Conservation (phyloP, 495 filamentous ascomycete species). For the Lophiostoma macrostomum region DNA sequence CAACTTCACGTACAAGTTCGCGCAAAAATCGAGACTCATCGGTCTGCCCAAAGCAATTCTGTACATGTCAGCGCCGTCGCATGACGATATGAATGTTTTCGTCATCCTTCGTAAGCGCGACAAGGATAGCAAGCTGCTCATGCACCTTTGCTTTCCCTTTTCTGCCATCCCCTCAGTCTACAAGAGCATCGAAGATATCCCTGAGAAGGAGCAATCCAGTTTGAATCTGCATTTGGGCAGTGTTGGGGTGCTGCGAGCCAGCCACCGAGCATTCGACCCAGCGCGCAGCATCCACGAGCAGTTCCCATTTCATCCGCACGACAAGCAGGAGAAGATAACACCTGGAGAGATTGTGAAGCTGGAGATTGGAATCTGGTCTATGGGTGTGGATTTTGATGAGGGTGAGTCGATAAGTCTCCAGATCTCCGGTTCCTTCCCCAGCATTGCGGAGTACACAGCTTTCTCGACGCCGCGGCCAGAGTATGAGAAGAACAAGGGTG, state of each 20-base stretch:
- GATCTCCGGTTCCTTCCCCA: conserved; percentile 42
- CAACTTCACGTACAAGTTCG: conserved; percentile 41
- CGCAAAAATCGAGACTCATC: conserved; percentile 34
- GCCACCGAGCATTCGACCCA: conserved; percentile 38
- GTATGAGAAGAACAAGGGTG: conserved; percentile 40
- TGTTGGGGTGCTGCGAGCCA: conserved; percentile 41
- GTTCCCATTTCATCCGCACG: conserved; percentile 42
- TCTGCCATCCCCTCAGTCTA: conserved; percentile 35
- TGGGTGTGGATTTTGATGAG: conserved; percentile 4
- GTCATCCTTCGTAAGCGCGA: conserved; percentile 44
- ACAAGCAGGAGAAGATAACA: conserved; percentile 39
- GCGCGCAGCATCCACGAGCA: conserved; percentile 35
- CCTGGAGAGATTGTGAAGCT: conserved; percentile 34
- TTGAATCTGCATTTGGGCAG: conserved; percentile 36
- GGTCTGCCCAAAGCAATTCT: conserved; percentile 43
- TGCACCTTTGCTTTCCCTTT: conserved; percentile 40
- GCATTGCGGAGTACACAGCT: conserved; percentile 40
- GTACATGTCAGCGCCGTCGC: conserved; percentile 43
- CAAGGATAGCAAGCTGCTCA: conserved; percentile 38
- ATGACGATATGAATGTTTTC: conserved; percentile 45
- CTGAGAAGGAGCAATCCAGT: conserved; percentile 23
- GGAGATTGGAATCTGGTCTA: conserved; percentile 11
- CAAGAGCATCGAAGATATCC: conserved; percentile 41
- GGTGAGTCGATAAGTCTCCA: conserved; percentile 10
- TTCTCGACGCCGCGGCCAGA: conserved; percentile 40